These are phyloP conservation scores for Trichoderma hamatum DNA, from an alignment of 2,329 filamentous ascomycete genomes.

Conservation along the genomic window DNA sequence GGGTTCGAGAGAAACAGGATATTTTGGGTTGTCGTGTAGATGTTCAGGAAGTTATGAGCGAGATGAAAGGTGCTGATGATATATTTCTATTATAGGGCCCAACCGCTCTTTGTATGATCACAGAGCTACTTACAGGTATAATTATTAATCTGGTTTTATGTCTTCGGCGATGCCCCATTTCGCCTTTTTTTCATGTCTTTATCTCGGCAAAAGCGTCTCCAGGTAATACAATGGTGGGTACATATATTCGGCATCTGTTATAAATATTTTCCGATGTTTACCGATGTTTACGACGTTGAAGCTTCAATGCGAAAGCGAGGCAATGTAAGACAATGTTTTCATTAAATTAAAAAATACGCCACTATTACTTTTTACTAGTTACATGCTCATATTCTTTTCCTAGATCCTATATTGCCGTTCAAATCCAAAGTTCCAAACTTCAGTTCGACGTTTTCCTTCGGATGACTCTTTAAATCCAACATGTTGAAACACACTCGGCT, in stretches of 20 bases:
- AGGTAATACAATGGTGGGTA: background rate
- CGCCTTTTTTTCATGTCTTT: background rate
- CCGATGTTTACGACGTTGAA: background rate
- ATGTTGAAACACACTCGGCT: slow-evolving; percentile 45
- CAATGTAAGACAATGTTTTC: background rate
- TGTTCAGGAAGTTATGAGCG: background rate
- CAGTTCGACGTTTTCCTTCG: slow-evolving; percentile 34
- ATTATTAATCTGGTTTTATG: background rate
- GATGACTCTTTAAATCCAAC: slow-evolving; percentile 41
- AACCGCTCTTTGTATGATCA: background rate
- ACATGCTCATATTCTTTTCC: background rate
- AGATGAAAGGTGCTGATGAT: background rate
- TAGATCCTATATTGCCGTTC: slow-evolving; percentile 29
- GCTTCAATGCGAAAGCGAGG: background rate
- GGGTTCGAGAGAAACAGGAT: background rate
- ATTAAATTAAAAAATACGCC: background rate
- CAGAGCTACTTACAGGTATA: background rate
- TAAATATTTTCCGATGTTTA: background rate
- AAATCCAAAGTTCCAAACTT: slow-evolving; percentile 45
- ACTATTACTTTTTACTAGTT: background rate
- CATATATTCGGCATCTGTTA: background rate
- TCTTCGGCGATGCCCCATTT: background rate
- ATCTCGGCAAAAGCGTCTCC: background rate
- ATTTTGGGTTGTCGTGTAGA: background rate
- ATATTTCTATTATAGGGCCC: background rate